Conservation (phyloP, 768 basidiomycete species). For the Russula lepida region DNA sequence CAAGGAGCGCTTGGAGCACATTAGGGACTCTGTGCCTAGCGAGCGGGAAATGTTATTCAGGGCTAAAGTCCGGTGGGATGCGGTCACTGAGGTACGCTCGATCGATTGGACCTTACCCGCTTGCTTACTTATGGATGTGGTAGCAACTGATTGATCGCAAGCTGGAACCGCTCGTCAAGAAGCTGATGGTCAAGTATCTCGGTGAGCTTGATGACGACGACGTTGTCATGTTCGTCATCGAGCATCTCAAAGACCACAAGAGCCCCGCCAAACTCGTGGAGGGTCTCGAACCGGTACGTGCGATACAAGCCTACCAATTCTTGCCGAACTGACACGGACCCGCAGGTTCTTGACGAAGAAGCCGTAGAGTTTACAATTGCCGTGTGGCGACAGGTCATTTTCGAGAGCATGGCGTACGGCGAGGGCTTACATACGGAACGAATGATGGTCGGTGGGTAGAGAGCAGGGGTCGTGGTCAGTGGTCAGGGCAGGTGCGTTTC, state of each 20-base stretch:
- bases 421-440: constrained; percentile 83
- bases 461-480: background rate
- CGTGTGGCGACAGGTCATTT: constrained; percentile 89
- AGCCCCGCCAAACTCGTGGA: constrained; percentile 78
- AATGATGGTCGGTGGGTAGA: constrained; percentile 62
- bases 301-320: background rate
- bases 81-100: constrained; percentile 67
- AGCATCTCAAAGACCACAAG: constrained; percentile 89
- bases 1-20: constrained; percentile 71
- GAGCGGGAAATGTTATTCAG: constrained; percentile 77
- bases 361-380: constrained; percentile 67
- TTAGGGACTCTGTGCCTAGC: constrained; percentile 61
- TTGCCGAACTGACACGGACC: background rate
- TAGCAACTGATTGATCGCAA: constrained; percentile 79
- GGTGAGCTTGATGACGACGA: constrained; percentile 93
- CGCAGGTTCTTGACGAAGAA: constrained; percentile 87
- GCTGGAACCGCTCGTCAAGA: constrained; percentile 75
- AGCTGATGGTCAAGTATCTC: constrained; percentile 77
- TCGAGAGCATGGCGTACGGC: constrained; percentile 90
- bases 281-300: constrained; percentile 81
- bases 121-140: constrained; percentile 17
- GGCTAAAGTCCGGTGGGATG: constrained; percentile 86
- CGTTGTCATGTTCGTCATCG: constrained; percentile 86
- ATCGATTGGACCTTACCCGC: background rate
- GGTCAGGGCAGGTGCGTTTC: constrained; percentile 22